Conservation (phyloP, 2,329 filamentous ascomycete genomes). For the Alternaria sp. region DNA sequence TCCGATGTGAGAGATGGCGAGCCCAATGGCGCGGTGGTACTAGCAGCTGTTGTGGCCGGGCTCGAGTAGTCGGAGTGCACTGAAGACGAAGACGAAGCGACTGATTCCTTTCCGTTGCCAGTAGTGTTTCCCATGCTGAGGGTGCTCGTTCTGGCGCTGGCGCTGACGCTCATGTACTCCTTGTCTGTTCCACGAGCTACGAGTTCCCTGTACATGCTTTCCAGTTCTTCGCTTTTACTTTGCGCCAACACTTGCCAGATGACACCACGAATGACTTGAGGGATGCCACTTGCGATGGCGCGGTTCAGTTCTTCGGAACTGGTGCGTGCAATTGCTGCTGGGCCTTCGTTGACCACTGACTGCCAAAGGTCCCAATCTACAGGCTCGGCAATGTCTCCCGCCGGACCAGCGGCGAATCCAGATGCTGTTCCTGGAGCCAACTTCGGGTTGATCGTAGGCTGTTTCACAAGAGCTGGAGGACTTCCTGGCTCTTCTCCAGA, state of each 20-base stretch:
- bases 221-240: constrained; percentile 91
- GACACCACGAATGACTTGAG: constrained; percentile 93
- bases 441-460: constrained; percentile 71
- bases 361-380: constrained; percentile 99
- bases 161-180: constrained; percentile 56
- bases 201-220: constrained; percentile 84
- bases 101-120: constrained; percentile 70
- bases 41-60: constrained; percentile 62
- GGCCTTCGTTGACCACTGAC: constrained; percentile 91
- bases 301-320: constrained; percentile 89
- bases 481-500: constrained; percentile 53
- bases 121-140: constrained; percentile 58
- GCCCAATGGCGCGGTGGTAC: constrained; percentile 40
- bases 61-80: constrained; percentile 79
- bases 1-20: constrained; percentile 66
- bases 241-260: constrained; percentile 98
- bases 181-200: constrained; percentile 81
- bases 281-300: constrained; percentile 92
- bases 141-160: constrained; percentile 26
- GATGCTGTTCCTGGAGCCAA: constrained; percentile 86
- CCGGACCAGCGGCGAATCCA: constrained; percentile 78
- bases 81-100: constrained; percentile 83
- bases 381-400: constrained; percentile 71
- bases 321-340: constrained; percentile 83
- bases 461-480: constrained; percentile 55